A percentile compares a stretch with the other conserved stretches of the same genome.
phyloP scores from a whole-genome alignment of 2,329 filamentous ascomycete species.

The Dactylellina cionopaga region DNA sequence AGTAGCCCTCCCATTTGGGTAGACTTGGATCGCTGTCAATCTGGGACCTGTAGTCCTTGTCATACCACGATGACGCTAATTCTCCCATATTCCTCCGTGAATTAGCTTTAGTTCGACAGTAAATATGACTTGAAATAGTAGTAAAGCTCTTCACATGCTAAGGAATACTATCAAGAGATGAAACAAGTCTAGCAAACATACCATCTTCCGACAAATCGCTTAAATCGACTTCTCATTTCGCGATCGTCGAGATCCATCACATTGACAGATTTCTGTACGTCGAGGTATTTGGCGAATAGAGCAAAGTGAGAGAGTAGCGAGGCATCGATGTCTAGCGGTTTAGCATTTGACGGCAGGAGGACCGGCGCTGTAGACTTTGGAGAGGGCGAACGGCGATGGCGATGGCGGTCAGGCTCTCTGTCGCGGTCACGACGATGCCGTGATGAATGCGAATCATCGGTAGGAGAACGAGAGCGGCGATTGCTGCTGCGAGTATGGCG shows the following conservation, averaged over 20 bases:
- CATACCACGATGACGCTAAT: conserved; percentile 92
- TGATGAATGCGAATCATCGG: conserved; percentile 24
- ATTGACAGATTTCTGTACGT: conserved; percentile 82
- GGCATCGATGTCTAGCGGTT: conserved; percentile 71
- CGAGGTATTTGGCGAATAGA: conserved; percentile 80
- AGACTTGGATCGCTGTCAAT: conserved; percentile 57
- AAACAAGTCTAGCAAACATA: conserved; percentile 61
- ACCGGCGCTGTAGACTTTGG: conserved; percentile 44
- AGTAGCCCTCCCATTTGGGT: conserved; percentile 50
- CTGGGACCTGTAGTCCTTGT: conserved; percentile 73
- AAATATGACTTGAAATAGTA: too few species aligned
- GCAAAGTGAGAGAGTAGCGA: conserved; percentile 66
- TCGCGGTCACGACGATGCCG: conserved; percentile 27
- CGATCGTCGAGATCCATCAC: conserved; percentile 73
- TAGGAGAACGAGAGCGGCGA: conserved; percentile 40
- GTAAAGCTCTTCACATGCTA: not conserved
- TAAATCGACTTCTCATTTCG: conserved; percentile 87
- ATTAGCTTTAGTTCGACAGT: conserved; percentile 61
- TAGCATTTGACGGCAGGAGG: conserved; percentile 68
- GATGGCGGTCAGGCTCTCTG: conserved; percentile 20
- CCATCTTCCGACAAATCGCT: conserved; percentile 92
- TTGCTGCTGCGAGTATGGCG: conserved; percentile 5
- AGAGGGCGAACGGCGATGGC: conserved; percentile 58
- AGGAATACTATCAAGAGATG: conserved; percentile 1
- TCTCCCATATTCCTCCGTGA: conserved; percentile 79